Conservation (phyloP, 1,284 basidiomycete genomes). For the Cutaneotrichosporon cyanovorans region DNA sequence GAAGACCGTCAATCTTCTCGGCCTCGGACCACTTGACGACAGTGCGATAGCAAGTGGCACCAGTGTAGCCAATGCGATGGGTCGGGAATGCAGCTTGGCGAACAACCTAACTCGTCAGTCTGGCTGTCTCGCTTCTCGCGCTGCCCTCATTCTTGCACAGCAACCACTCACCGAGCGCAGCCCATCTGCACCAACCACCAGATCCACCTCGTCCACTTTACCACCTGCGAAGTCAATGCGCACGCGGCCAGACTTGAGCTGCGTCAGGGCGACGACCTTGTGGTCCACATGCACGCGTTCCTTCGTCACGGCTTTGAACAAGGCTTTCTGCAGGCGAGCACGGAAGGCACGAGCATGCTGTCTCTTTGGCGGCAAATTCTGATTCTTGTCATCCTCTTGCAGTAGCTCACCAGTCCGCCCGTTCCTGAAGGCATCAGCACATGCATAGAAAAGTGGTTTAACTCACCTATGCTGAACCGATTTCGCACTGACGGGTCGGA, state of each 20-base stretch:
- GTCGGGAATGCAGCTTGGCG: conserved; percentile 21
- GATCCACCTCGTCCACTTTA: conserved; percentile 10
- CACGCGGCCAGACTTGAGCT: not conserved
- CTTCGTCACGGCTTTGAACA: not conserved
- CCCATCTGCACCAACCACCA: conserved; percentile 34
- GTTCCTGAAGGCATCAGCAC: not conserved
- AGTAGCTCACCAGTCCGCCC: conserved; percentile 2
- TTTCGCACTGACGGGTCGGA: not conserved
- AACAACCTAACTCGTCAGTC: not conserved
- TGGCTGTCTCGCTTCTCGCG: conserved; percentile 1
- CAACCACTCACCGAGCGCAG: conserved; percentile 30
- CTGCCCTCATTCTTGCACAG: too few relatives aligned
- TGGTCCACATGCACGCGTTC: too few relatives aligned
- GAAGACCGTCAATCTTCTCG: not conserved
- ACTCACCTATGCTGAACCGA: conserved; percentile 1
- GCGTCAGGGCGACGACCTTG: too few relatives aligned
- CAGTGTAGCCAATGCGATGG: conserved; percentile 25
- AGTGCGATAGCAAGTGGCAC: conserved; percentile 3
- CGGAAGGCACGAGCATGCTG: not conserved
- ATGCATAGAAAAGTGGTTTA: too few relatives aligned
- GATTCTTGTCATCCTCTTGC: not conserved
- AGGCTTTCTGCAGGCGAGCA: not conserved
- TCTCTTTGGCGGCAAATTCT: not conserved
- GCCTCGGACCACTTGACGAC: not conserved
- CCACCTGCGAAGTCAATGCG: not conserved